A percentile compares a stretch with the other conserved stretches of the same genome.
Evolutionary conservation across 768 basidiomycete species (phyloP).

Genomic region (Kwoniella sp.): DNA sequence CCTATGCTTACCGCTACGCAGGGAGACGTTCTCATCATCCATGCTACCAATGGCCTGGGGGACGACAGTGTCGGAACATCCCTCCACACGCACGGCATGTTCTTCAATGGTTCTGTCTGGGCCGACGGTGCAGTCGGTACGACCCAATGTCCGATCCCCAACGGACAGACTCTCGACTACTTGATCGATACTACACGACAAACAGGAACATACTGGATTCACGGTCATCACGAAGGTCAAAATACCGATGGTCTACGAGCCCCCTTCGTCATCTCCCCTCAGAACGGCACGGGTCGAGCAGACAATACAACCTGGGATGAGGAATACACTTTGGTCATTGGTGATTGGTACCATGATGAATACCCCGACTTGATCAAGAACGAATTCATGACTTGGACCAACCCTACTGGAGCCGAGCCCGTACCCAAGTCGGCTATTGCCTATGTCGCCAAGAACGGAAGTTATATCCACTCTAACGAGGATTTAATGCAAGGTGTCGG

Average conservation of each 20-base stretch:
- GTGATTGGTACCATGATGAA: constrained; percentile 90
- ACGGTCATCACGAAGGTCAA: constrained; percentile 62
- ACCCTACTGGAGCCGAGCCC: constrained; percentile 84
- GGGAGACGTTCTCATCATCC: constrained; percentile 73
- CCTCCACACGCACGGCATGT: constrained; percentile 94
- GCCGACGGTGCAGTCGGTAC: constrained; percentile 84
- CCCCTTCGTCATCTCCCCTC: constrained; percentile 69
- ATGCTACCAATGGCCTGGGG: constrained; percentile 69
- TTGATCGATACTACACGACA: constrained; percentile 61
- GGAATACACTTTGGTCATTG: constrained; percentile 80
- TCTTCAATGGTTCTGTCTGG: constrained; percentile 82
- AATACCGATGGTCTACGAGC: constrained; percentile 92
- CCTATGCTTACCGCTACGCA: constrained; percentile 75
- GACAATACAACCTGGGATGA: constrained; percentile 72
- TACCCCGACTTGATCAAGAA: constrained; percentile 64
- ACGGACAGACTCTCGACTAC: constrained; percentile 71
- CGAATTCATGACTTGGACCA: constrained; percentile 65
- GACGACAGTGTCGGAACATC: constrained; percentile 62
- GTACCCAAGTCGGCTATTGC: constrained; percentile 82
- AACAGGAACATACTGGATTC: constrained; percentile 42
- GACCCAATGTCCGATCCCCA: constrained; percentile 78
- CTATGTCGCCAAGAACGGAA: constrained; percentile 75
- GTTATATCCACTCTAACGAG: constrained; percentile 66
- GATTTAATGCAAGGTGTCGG: constrained; percentile 60
- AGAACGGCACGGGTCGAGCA: constrained; percentile 57